A percentile compares a stretch with the other conserved stretches of the same genome.
phyloP scores from a whole-genome alignment of 106 monocot species.

The Acorus gramineus region DNA sequence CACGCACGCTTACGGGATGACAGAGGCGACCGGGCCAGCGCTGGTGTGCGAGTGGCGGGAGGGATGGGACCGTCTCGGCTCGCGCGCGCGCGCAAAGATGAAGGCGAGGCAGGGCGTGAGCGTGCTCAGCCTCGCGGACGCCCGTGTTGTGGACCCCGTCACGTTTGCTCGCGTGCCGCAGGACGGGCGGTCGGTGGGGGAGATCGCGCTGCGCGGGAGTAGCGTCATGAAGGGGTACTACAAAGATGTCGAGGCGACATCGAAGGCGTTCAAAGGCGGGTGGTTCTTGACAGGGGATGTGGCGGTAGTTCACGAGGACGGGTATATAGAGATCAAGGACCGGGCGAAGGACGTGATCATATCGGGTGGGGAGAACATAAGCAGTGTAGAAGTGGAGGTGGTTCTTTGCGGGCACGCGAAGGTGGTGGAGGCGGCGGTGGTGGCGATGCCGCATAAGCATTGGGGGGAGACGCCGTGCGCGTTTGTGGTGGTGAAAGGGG shows the following conservation, averaged over 20 bases:
- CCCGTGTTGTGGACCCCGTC: neutral
- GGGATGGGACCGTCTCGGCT: neutral
- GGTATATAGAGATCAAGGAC: constrained; percentile 8
- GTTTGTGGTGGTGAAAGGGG: neutral
- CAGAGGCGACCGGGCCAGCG: neutral
- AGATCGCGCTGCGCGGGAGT: constrained; percentile 3
- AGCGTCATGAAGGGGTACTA: constrained; percentile 5
- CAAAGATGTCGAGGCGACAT: neutral
- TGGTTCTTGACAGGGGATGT: constrained; percentile 10
- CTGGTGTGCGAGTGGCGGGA: neutral
- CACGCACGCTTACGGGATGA: constrained; percentile 2
- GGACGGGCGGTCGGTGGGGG: constrained; percentile 1
- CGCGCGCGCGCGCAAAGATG: neutral
- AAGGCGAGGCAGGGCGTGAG: neutral
- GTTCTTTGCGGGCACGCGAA: neutral
- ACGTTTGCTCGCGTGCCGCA: neutral
- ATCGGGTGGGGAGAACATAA: constrained; percentile 9
- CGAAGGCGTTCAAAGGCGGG: constrained; percentile 2
- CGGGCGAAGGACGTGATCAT: constrained; percentile 7
- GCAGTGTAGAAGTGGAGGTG: constrained; percentile 7
- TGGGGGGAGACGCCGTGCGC: constrained; percentile 12
- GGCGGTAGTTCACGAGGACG: neutral
- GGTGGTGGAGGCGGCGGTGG: constrained; percentile 5
- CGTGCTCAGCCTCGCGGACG: neutral
- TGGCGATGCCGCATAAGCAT: constrained; percentile 1